Base-by-base conservation (phyloP, 2,329 filamentous ascomycete species). In the Colletotrichum graminicola region DNA sequence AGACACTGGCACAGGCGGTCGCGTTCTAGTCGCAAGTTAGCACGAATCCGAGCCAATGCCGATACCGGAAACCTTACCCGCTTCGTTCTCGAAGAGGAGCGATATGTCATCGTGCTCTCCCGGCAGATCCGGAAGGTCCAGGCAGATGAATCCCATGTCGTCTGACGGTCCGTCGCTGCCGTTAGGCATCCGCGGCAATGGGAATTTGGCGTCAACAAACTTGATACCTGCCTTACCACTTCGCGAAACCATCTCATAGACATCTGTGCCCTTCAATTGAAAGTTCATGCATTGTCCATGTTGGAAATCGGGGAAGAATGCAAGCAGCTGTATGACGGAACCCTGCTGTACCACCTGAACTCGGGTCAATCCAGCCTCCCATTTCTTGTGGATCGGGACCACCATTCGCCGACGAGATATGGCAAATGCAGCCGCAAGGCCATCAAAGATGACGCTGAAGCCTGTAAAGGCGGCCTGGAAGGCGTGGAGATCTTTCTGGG, bases 91-190 rank as follows among this genome's bases (percentile, higher is more conserved):
- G 84, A 98, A 98, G 72, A 91, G 82, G 77, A 98, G 91, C 14
- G 91, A 89, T 75, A 98, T 94, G 82, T 98, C 95, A 80, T 97
- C 95, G 81, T 97, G 94, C 82, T 97, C 95, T 62, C 93, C 93
- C 1, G 94, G 93, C 80, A 97, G 93, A 76, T 97, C 94, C 23
- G 94, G 92, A 80, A 94, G 89, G 80, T 97, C 95, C 70, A 97
- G 82, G 79, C 93, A 96, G 49, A 97, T 87, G 82, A 95, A 97
- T 34, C 90, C 88, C 78, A 90, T 89, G 73, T 91, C 90, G 57
- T 89, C 85, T 71, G 84, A 84, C 72, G 86, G 85, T 36, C 82
- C 80, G 55, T 86, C 81, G 72, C 85, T 86, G 71, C 86, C 84
- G 70, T 85, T 80, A 54, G 87, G 80, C 75, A 90, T 80, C 72